phyloP scores from a whole-genome alignment of 441 rosid genomes.

The Aleurites moluccanus region DNA sequence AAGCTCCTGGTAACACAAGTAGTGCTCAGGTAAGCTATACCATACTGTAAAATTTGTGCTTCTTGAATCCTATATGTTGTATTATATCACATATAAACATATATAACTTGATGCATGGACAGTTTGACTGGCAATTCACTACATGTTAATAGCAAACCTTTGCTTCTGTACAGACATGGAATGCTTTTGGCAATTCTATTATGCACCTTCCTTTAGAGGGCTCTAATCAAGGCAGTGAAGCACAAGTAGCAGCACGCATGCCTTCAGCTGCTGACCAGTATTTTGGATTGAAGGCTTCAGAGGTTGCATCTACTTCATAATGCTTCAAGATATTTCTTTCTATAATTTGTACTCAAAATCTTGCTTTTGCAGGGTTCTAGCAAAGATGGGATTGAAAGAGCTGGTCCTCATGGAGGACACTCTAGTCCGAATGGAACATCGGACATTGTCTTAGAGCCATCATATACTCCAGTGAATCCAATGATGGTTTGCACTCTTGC shows the following conservation, averaged over 20 bases:
- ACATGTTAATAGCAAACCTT: conserved; percentile 3
- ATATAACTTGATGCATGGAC: not conserved
- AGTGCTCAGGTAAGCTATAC: conserved; percentile 51
- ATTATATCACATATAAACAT: not conserved
- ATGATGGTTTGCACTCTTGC: conserved; percentile 39
- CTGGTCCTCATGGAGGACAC: conserved; percentile 31
- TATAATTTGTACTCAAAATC: conserved; percentile 19
- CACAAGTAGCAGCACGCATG: conserved; percentile 29
- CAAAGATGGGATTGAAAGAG: conserved; percentile 32
- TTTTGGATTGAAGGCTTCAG: conserved; percentile 38
- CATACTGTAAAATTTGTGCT: not conserved
- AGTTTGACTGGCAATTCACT: conserved; percentile 5
- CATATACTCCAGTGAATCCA: conserved; percentile 39
- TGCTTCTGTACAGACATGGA: conserved; percentile 57
- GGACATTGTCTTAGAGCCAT: conserved; percentile 34
- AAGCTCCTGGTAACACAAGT: conserved; percentile 30
- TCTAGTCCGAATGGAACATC: conserved; percentile 33
- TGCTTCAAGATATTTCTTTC: conserved; percentile 19
- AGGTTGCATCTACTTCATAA: conserved; percentile 40
- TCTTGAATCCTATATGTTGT: not conserved
- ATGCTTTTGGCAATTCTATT: conserved; percentile 57
- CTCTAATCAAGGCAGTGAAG: conserved; percentile 34
- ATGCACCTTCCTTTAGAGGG: conserved; percentile 39
- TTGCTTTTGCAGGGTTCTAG: conserved; percentile 40
- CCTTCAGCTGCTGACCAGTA: conserved; percentile 41